These are phyloP conservation scores for Hypoxylon sp. DNA, from an alignment of 2,329 filamentous ascomycete species.

Conservation along the genomic window DNA sequence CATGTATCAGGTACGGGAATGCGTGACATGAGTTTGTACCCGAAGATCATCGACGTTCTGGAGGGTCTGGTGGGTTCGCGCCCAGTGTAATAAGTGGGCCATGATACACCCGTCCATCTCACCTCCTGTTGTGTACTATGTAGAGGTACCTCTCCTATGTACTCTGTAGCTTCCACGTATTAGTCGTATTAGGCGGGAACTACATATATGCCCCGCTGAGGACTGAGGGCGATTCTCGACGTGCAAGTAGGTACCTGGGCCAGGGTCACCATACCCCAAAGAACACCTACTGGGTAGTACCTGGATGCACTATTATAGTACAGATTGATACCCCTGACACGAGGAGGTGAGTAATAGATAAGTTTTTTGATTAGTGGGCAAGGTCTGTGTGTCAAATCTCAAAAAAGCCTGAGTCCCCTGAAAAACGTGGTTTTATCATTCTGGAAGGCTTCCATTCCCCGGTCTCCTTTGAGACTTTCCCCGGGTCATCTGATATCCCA, in stretches of 20 bases:
- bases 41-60: constrained; percentile 27
- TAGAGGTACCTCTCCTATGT: constrained; percentile 4
- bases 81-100: constrained; percentile 5
- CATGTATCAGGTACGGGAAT: constrained; percentile 28
- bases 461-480: constrained; percentile 9
- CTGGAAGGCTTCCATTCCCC: constrained; percentile 23
- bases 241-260: constrained; percentile 17
- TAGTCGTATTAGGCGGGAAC: constrained; percentile 16
- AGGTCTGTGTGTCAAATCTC: constrained; percentile 25
- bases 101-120: constrained; percentile 11
- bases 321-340: constrained; percentile 32
- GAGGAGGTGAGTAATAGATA: constrained; percentile 12
- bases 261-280: not conserved
- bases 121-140: constrained; percentile 7
- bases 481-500: constrained; percentile 14
- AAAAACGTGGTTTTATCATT: constrained; percentile 20
- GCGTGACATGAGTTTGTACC: constrained; percentile 26
- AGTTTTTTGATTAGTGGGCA: constrained; percentile 19
- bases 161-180: constrained; percentile 7
- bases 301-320: constrained; percentile 17
- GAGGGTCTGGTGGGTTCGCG: constrained; percentile 26
- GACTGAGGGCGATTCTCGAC: constrained; percentile 34
- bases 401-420: constrained; percentile 11
- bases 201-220: constrained; percentile 38
- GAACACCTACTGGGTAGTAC: constrained; percentile 8